Evolutionary conservation across 192 early-diverging fungal species (phyloP).

Genomic region (Coemansia sp.): DNA sequence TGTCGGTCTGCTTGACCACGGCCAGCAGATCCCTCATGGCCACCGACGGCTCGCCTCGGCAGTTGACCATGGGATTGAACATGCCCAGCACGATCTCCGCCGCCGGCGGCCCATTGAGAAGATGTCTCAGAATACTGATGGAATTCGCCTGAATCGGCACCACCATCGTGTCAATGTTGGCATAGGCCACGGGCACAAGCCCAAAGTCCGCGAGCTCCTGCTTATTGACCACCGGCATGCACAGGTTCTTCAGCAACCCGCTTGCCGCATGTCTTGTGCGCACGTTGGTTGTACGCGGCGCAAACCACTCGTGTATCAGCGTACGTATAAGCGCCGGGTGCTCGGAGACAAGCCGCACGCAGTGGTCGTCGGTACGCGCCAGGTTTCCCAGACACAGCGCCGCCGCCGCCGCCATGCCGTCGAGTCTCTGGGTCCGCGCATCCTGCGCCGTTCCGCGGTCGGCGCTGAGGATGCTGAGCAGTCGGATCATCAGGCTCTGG

Average conservation of each 20-base stretch:
- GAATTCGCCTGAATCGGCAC: slow-evolving; percentile 47
- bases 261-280: slow-evolving; percentile 59
- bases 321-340: slow-evolving; percentile 52
- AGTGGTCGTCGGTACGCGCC: slow-evolving; percentile 67
- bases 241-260: slow-evolving; percentile 67
- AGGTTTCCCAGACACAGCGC: slow-evolving; percentile 68
- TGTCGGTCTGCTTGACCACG: slow-evolving; percentile 26
- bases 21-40: slow-evolving; percentile 23
- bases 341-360: slow-evolving; percentile 59
- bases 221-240: slow-evolving; percentile 51
- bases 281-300: slow-evolving; percentile 42
- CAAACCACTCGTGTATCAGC: slow-evolving; percentile 56
- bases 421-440: slow-evolving; percentile 3
- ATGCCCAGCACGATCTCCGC: slow-evolving; percentile 6
- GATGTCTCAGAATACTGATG: slow-evolving; percentile 42
- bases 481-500: slow-evolving; percentile 12
- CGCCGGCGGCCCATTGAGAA: slow-evolving; percentile 11
- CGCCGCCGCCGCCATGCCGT: slow-evolving; percentile 46
- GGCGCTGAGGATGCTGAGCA: slow-evolving; percentile 18
- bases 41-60: not conserved
- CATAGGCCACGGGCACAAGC: slow-evolving; percentile 12
- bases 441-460: slow-evolving; percentile 4
- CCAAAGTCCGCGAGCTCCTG: slow-evolving; percentile 21
- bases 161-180: slow-evolving; percentile 32
- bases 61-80: not conserved